A percentile compares a stretch with the other conserved stretches of the same genome.
These are phyloP conservation scores for Epipyxis sp. DNA, from an alignment of 108 stramenopile species.

Conservation along the genomic window DNA sequence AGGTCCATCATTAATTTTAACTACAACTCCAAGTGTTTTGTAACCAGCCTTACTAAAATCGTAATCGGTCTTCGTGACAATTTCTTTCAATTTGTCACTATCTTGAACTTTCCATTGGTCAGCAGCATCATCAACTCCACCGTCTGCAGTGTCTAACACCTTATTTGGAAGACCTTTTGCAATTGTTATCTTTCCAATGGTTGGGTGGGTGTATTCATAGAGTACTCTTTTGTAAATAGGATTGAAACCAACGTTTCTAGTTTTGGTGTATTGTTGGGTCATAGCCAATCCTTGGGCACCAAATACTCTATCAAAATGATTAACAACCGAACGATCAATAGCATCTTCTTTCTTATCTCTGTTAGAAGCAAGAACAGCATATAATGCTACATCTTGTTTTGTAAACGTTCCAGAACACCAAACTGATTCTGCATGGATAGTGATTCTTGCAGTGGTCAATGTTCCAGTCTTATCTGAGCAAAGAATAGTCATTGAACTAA, in stretches of 20 bases:
- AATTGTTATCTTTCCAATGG: constrained; percentile 52
- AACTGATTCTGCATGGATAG: constrained; percentile 58
- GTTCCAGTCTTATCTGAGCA: constrained; percentile 85
- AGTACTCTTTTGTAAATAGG: constrained; percentile 53
- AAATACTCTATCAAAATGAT: constrained; percentile 4
- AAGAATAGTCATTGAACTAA: constrained; percentile 71
- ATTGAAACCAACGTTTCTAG: constrained; percentile 48
- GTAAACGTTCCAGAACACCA: constrained; percentile 56
- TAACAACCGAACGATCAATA: constrained; percentile 69
- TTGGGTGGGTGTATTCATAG: constrained; percentile 50
- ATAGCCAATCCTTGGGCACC: neutral
- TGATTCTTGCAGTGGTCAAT: constrained; percentile 77
- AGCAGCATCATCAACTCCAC: constrained; percentile 60
- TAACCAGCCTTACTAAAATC: constrained; percentile 58
- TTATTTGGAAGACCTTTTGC: constrained; percentile 73
- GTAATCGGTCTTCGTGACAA: constrained; percentile 43
- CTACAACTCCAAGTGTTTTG: constrained; percentile 51
- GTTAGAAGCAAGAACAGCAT: constrained; percentile 68
- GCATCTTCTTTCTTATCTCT: constrained; percentile 77
- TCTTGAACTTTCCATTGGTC: constrained; percentile 69
- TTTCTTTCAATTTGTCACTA: constrained; percentile 30
- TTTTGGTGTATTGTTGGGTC: neutral
- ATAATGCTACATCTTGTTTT: constrained; percentile 60
- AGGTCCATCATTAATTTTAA: constrained; percentile 25
- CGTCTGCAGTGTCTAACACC: constrained; percentile 66